phyloP scores from a whole-genome alignment of 345 rosid species.

The Eucalyptus regnans region DNA sequence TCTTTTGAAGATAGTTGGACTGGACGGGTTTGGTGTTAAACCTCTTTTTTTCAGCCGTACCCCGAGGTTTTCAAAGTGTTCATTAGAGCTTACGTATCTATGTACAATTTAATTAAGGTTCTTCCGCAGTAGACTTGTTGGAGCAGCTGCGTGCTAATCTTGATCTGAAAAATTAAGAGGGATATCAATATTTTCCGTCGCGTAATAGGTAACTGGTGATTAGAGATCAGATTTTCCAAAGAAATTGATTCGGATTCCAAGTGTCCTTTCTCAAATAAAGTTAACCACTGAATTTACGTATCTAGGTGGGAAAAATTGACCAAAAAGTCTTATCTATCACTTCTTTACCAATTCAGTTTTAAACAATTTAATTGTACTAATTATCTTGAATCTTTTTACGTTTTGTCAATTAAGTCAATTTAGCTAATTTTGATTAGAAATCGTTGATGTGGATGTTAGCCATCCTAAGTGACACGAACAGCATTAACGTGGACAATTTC shows the following conservation, averaged over 20 bases:
- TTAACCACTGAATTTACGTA: not conserved
- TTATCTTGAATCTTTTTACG: too few species aligned
- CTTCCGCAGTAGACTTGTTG: not conserved
- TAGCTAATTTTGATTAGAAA: too few species aligned
- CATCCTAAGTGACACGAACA: accelerated
- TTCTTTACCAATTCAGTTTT: too few species aligned
- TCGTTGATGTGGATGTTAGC: accelerated
- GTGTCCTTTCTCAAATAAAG: not conserved
- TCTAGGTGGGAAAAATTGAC: not conserved
- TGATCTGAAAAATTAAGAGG: not conserved
- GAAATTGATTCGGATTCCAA: not conserved
- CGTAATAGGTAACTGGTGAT: not conserved
- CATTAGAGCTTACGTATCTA: not conserved
- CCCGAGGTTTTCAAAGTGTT: not conserved
- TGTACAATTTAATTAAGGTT: not conserved
- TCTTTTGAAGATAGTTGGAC: not conserved
- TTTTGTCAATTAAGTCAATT: too few species aligned
- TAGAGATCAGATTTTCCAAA: not conserved
- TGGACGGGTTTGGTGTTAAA: not conserved
- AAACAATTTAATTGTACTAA: too few species aligned
- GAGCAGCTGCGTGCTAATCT: not conserved
- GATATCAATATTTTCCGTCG: not conserved
- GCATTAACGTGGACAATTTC: accelerated
- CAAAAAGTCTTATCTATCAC: too few species aligned
- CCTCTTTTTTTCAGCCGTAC: not conserved